A percentile compares a stretch with the other conserved stretches of the same genome.
These are phyloP conservation scores for Cornus kousa DNA, from an alignment of 148 eudicot genomes.

Conservation along the genomic window DNA sequence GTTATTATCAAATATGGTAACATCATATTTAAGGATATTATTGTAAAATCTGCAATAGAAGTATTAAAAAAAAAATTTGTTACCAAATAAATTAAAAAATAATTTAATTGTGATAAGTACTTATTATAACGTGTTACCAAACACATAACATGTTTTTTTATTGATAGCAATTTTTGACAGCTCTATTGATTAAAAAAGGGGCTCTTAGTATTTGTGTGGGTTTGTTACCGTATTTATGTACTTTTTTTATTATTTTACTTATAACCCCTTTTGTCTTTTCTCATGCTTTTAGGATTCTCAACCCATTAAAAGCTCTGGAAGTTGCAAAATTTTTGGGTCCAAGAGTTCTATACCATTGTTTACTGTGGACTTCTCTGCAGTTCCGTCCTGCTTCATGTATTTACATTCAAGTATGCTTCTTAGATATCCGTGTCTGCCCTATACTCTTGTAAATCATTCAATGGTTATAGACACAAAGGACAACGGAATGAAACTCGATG, in stretches of 20 bases:
- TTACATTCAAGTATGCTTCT: constrained; percentile 44
- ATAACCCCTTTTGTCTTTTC: not conserved
- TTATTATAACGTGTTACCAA: no score
- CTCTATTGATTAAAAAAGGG: no score
- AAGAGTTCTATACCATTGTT: constrained; percentile 49
- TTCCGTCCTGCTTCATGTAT: constrained; percentile 55
- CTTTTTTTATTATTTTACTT: not conserved
- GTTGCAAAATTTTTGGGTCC: constrained; percentile 48
- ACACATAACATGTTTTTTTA: no score
- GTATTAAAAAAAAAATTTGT: no score
- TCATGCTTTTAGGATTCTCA: constrained; percentile 39
- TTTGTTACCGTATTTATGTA: not conserved
- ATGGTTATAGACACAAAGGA: not conserved
- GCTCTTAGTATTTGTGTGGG: no score
- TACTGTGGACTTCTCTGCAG: constrained; percentile 47
- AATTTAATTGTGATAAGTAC: no score
- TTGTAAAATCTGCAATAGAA: no score
- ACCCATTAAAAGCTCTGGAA: constrained; percentile 26
- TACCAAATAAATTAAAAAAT: no score
- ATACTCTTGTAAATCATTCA: constrained; percentile 12
- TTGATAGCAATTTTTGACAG: no score
- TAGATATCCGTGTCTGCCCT: constrained; percentile 37
- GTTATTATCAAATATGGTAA: no score
- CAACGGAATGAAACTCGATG: constrained; percentile 17
- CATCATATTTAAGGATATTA: no score